phyloP scores from a whole-genome alignment of 768 basidiomycete genomes.

The Tricholoma flavovirens region DNA sequence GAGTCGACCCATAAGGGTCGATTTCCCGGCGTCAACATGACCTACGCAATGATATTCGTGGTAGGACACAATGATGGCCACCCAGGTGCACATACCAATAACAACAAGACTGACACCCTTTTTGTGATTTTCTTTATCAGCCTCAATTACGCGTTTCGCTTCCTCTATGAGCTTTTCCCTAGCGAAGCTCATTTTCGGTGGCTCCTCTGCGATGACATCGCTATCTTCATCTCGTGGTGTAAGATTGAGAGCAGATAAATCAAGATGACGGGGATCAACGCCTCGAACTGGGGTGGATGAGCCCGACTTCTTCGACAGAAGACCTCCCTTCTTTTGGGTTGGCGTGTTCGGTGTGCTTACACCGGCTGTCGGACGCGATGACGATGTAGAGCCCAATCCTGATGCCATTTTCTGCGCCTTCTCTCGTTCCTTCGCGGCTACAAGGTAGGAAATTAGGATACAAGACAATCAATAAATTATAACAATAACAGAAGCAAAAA shows the following conservation, averaged over 20 bases:
- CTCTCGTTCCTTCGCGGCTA: slow-evolving; percentile 79
- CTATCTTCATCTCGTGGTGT: slow-evolving; percentile 36
- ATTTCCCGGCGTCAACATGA: slow-evolving; percentile 98
- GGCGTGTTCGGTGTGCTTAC: slow-evolving; percentile 35
- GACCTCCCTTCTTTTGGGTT: slow-evolving; percentile 38
- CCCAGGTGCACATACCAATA: slow-evolving; percentile 54
- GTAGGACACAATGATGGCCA: neutral
- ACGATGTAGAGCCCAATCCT: slow-evolving; percentile 35
- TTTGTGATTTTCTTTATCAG: slow-evolving; percentile 46
- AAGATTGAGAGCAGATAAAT: slow-evolving; percentile 72
- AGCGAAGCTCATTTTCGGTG: slow-evolving; percentile 63
- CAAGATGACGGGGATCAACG: slow-evolving; percentile 56
- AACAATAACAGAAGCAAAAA: slow-evolving; percentile 17
- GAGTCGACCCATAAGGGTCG: slow-evolving; percentile 92
- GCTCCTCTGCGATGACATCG: slow-evolving; percentile 38
- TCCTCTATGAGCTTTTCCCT: slow-evolving; percentile 83
- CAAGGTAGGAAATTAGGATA: slow-evolving; percentile 29
- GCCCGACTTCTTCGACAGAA: slow-evolving; percentile 31
- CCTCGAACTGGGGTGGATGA: slow-evolving; percentile 37
- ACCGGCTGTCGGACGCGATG: slow-evolving; percentile 43
- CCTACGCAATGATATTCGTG: slow-evolving; percentile 41
- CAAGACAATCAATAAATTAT: slow-evolving; percentile 31
- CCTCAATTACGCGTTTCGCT: slow-evolving; percentile 49
- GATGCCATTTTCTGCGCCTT: slow-evolving; percentile 54
- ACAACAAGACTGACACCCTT: slow-evolving; percentile 84